phyloP scores from a whole-genome alignment of 371 early-diverging fungal genomes.

The Mortierella sp. region DNA sequence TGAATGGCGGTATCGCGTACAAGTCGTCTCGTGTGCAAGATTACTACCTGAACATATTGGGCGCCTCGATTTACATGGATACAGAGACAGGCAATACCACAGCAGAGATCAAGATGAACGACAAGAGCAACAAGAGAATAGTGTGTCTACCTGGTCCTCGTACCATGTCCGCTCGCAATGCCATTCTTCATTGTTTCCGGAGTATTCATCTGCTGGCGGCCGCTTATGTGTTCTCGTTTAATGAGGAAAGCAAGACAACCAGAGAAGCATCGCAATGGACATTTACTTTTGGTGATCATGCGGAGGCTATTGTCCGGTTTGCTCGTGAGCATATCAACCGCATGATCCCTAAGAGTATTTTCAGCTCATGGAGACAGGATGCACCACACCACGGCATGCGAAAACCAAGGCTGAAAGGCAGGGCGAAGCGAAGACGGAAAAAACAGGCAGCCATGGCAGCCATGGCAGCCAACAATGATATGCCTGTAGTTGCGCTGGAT shows the following conservation, averaged over 20 bases:
- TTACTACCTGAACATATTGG: constrained; percentile 27
- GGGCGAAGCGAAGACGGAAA: neutral
- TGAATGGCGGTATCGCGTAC: constrained; percentile 12
- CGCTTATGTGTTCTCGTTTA: constrained; percentile 22
- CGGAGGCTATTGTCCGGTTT: constrained; percentile 44
- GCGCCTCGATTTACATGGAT: constrained; percentile 27
- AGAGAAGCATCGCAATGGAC: constrained; percentile 23
- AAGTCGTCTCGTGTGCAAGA: constrained; percentile 29
- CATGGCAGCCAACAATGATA: neutral
- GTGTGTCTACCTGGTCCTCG: constrained; percentile 36
- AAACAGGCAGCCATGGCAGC: too few relatives aligned
- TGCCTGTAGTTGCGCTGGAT: neutral
- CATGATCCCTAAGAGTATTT: constrained; percentile 30
- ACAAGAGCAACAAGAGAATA: constrained; percentile 21
- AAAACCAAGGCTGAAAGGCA: too few relatives aligned
- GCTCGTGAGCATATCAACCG: constrained; percentile 50
- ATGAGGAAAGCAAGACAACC: constrained; percentile 18
- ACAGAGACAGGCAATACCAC: constrained; percentile 18
- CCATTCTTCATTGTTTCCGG: constrained; percentile 40
- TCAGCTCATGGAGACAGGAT: constrained; percentile 16
- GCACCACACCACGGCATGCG: too few relatives aligned
- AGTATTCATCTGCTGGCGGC: constrained; percentile 46
- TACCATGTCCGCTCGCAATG: constrained; percentile 33
- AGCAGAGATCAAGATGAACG: constrained; percentile 41
- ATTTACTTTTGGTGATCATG: constrained; percentile 49